These are phyloP conservation scores for Citrus australasica DNA, from an alignment of 345 rosid genomes.

Conservation along the genomic window DNA sequence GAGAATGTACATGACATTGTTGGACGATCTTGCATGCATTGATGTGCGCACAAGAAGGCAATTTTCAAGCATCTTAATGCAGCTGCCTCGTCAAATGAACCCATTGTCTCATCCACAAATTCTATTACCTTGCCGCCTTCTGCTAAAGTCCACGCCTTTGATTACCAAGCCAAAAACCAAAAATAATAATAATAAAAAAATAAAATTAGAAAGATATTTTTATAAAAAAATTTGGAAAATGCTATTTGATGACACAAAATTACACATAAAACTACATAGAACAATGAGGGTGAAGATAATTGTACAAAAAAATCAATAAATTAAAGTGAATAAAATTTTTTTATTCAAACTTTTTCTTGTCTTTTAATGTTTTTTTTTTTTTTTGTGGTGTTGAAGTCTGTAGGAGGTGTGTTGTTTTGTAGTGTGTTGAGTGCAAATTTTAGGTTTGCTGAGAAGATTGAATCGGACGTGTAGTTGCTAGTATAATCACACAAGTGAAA, in stretches of 20 bases:
- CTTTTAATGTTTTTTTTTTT: too few species aligned
- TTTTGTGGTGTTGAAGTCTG: background rate
- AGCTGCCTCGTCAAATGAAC: background rate
- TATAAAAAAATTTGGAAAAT: too few species aligned
- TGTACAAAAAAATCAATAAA: too few species aligned
- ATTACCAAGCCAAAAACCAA: background rate
- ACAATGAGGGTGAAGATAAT: too few species aligned
- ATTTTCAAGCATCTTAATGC: background rate
- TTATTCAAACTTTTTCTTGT: too few species aligned
- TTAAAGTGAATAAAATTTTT: too few species aligned
- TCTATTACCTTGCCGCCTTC: background rate
- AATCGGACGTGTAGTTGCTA: background rate
- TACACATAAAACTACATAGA: too few species aligned
- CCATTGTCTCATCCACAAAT: background rate
- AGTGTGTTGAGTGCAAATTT: constrained; percentile 5
- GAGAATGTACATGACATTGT: too few species aligned
- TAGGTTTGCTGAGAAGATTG: background rate
- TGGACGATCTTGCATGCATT: background rate
- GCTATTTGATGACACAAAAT: too few species aligned
- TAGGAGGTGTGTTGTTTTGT: background rate
- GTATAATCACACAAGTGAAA: too few species aligned
- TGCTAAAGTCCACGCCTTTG: background rate
- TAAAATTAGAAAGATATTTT: too few species aligned
- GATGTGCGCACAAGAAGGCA: background rate
- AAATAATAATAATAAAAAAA: too few species aligned